Base-by-base conservation (phyloP, 2,329 filamentous ascomycete genomes). In the Alternaria brassicicola region DNA sequence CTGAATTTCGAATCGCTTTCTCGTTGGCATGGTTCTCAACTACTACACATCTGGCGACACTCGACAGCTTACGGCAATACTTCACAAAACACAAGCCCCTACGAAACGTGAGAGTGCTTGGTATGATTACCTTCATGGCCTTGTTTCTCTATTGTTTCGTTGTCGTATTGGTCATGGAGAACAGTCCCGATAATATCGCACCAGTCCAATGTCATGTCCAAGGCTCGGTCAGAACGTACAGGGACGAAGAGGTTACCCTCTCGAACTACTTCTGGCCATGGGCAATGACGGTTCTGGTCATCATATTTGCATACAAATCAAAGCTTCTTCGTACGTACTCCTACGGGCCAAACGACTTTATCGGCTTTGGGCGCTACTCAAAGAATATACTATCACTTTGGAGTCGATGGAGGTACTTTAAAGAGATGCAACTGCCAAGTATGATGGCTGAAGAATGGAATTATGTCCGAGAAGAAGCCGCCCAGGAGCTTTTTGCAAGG, bases 11-110 rank as follows among this genome's bases (percentile, higher is more conserved):
- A 25, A 52, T 69, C 19, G 62, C 57, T 3, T 55, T 62, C n/a
- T 46, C 59, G 10, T 54, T 69, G 8, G 67, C 68, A 13, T 71
- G 67, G 64, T 71, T 69, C 39, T 69, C 68, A 2, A 62, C 61
- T 4, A 69, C 65, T 3, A 70, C 66, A 2, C 68, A 70, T 43
- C 57, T 71, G 6, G 62, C 62, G 6, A 69, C 64, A 2, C 58
- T 70, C 2, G 61, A 62, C 15, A 54, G 59, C 5, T 46, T 71
- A 12, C 57, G 47, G 38, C 31, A 58, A 0, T 68, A 71, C 54
- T 67, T 69, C 25, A 28, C 53, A 3, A 15, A 38, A 12, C 54
- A 64, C 23, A 28, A 39, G 5, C 28, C 21, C 7, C 50, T 62
- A 15, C 59, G 61, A 9, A 66, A 67, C 30, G 55, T 55, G 52